Conservation (phyloP, 805 yeast species). For the Saccharomycopsis sp. region DNA sequence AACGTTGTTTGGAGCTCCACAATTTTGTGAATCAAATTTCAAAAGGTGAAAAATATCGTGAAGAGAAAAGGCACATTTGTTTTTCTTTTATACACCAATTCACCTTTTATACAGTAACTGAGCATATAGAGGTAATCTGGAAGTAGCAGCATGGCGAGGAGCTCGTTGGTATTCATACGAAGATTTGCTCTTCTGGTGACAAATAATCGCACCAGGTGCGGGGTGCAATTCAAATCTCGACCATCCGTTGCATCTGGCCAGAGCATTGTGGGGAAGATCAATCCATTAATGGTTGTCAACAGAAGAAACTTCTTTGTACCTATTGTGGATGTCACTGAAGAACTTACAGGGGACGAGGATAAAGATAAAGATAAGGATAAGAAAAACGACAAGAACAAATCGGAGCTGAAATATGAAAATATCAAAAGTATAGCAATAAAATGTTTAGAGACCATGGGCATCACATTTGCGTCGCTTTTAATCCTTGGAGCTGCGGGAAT, state of each 20-base stretch:
- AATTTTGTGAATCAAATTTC: too few species aligned
- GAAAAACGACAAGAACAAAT: slow-evolving; percentile 18
- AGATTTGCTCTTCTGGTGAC: background rate
- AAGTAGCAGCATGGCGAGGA: background rate
- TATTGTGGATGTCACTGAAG: background rate
- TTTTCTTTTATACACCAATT: too few species aligned
- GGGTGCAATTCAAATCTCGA: background rate
- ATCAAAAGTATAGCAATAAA: slow-evolving; percentile 28
- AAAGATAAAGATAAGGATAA: slow-evolving; percentile 13
- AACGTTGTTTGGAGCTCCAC: too few species aligned
- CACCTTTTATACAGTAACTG: too few species aligned
- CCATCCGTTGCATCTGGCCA: background rate
- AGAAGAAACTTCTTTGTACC: background rate
- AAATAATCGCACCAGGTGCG: background rate
- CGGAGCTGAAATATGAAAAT: background rate
- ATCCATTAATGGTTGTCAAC: background rate
- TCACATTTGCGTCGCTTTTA: slow-evolving; percentile 61
- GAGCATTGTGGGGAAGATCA: background rate
- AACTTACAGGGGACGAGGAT: slow-evolving; percentile 6
- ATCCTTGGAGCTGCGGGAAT: slow-evolving; percentile 68
- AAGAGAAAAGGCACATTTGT: too few species aligned
- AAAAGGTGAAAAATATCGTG: too few species aligned
- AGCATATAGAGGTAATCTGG: too few species aligned
- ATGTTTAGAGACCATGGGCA: slow-evolving; percentile 60
- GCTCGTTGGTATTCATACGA: background rate